Percentiles rank a stretch among this genome's conserved stretches.
Conservation (phyloP, 83 land plant genomes). For the Picea engelmannii region DNA sequence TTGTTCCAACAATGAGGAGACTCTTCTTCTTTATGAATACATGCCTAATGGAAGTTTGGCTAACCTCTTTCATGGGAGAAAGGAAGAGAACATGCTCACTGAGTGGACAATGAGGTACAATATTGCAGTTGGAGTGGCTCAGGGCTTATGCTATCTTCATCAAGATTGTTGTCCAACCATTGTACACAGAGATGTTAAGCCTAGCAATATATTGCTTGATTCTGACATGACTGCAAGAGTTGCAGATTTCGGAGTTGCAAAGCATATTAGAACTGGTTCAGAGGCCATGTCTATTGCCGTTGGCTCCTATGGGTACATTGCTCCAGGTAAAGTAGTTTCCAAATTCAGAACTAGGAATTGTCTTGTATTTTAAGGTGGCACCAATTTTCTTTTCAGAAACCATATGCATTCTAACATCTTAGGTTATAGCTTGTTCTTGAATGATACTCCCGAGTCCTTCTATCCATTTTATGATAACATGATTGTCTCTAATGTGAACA, state of each 20-base stretch:
- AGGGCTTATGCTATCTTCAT: conserved; percentile 77
- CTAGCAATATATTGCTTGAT: conserved; percentile 71
- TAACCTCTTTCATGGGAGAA: conserved; percentile 52
- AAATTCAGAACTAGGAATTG: not conserved
- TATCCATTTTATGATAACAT: no score
- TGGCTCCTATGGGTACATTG: conserved; percentile 86
- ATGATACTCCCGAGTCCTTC: no score
- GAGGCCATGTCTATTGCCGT: conserved; percentile 81
- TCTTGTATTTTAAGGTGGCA: not conserved
- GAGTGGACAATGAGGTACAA: conserved; percentile 74
- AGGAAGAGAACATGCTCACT: conserved; percentile 23
- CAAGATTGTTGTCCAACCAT: conserved; percentile 78
- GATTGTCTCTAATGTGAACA: no score
- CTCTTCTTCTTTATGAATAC: conserved; percentile 77
- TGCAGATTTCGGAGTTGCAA: conserved; percentile 85
- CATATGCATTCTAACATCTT: not conserved
- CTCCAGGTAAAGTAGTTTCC: conserved; percentile 50
- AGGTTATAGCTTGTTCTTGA: no score
- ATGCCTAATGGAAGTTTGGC: conserved; percentile 82
- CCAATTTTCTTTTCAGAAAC: no score
- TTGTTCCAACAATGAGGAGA: conserved; percentile 62
- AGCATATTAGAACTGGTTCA: conserved; percentile 44
- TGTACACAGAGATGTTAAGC: conserved; percentile 79
- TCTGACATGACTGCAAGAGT: conserved; percentile 77
- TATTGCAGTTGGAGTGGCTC: conserved; percentile 79